Conservation (phyloP, 2,329 filamentous ascomycete genomes). For the Talaromyces piceae region DNA sequence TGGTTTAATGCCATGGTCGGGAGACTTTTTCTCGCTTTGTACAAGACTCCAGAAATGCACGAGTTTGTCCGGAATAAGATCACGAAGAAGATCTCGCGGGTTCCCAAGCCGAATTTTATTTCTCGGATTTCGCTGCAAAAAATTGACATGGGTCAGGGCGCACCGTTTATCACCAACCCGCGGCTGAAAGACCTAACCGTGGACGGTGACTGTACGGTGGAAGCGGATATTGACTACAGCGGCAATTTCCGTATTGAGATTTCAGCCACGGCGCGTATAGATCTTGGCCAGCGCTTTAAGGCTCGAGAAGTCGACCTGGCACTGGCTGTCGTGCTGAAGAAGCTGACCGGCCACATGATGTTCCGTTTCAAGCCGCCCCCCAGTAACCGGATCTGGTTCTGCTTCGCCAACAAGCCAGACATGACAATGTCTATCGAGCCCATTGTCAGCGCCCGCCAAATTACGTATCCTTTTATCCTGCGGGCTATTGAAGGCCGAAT, state of each 20-base stretch:
- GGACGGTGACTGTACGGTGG: conserved; percentile 80
- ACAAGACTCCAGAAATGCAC: conserved; percentile 76
- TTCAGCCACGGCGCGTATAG: conserved; percentile 85
- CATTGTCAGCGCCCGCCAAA: conserved; percentile 88
- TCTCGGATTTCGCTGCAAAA: conserved; percentile 73
- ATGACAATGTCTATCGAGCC: conserved; percentile 93
- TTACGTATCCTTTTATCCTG: conserved; percentile 87
- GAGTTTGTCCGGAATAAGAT: conserved; percentile 75
- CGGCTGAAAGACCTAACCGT: conserved; percentile 82
- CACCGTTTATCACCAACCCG: conserved; percentile 83
- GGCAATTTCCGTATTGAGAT: conserved; percentile 87
- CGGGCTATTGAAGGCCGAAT: conserved; percentile 92
- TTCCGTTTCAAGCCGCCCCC: conserved; percentile 90
- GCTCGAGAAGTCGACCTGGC: conserved; percentile 82
- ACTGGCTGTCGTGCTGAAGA: conserved; percentile 76
- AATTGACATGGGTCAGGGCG: conserved; percentile 78
- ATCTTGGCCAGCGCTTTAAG: conserved; percentile 82
- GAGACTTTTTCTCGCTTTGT: conserved; percentile 76
- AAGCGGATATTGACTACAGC: conserved; percentile 80
- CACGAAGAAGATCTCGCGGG: conserved; percentile 90
- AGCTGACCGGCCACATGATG: conserved; percentile 74
- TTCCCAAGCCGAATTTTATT: conserved; percentile 85
- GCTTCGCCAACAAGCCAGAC: conserved; percentile 88
- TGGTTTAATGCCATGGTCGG: conserved; percentile 93
- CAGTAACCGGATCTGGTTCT: conserved; percentile 92